Evolutionary conservation across 2,329 filamentous ascomycete species (phyloP), one percentile per base, ranked within the genome.

Genomic region (Ophiocordyceps australis): DNA sequence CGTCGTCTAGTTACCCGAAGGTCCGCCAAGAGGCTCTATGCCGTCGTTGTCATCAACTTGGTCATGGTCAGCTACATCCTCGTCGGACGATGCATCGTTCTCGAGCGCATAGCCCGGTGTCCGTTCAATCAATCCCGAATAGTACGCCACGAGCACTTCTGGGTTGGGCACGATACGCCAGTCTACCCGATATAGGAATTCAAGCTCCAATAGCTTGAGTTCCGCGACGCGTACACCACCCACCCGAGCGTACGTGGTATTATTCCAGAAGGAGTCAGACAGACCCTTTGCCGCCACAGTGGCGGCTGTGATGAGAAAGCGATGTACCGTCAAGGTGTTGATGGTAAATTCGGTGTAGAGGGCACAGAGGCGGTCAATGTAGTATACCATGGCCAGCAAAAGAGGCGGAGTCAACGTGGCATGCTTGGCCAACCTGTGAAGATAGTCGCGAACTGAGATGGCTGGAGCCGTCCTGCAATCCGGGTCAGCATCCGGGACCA

Each of bases 311-410:
- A 98, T 98, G 8, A 98, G 65, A 43, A 95, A 98, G 7, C 89
- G 83, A 54, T 98, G 89, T 4, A 98, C 86, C 0, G 89, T 98
- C 13, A 98, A 62, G 24, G 82, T 93, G 46, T 85, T 93, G 38
- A 98, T 91, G 16, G 85, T 94, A 49, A 98, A 98, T 24, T 86
- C 79, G 4, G 81, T 78, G 46, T 94, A 98, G 31, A 92, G 61
- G 9, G 80, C 75, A 50, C 86, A 98, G 14, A 98, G 65, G 17
- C 83, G 75, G 53, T 98, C 89, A 41, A 98, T 95, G 43, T 95
- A 98, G 46, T 91, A 98, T 30, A 98, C 89, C 82, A 98, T 95
- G 38, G 85, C 89, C 19, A 98, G 68, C n/a, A 98, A 63, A 26
- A 98, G 76, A 1, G 89, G 86, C 9, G 89, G 85, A 6, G 82